Base-by-base conservation (phyloP, 306 rosid genomes). In the Astragalus membranaceus region DNA sequence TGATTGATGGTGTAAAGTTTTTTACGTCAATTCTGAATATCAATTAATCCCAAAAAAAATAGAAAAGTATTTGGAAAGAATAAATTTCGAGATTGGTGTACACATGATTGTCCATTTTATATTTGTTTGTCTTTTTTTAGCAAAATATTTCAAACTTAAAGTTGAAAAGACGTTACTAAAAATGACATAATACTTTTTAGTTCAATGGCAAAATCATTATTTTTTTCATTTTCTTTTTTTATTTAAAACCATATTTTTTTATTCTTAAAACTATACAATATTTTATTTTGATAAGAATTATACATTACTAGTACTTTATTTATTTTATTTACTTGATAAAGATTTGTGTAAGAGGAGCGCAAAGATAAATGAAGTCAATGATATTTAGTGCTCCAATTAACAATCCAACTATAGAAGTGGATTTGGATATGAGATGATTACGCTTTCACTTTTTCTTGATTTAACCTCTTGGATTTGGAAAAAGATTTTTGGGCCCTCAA, bases 401-500 rank as follows among this genome's bases (percentile, higher is more conserved):
- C 74, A 7, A 67, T 61, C 12, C 5, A 73, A 35, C 4, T 14
- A 53, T 14, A 53, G 11, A 32, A 14, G 83, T 68, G 76, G 72
- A 47, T 52, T 79, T 60, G 2, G 79, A 79, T 67, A n/a, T 67
- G 79, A 15, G 67, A 67, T 54, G 69, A 78, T 71, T 64, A 23
- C 46, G 69, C 36, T 64, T 64, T 26, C 17, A 72, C 64, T 44
- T 72, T 78, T 55, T 64, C 36, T 37, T 67, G 37, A 56, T 64
- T 64, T 48, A 20, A 41, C 56, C 8, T n/a, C 14, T 56, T 57
- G 44, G 64, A 79, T 50, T 39, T 36, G 41, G 8, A 26, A 26
- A 26, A 26, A 26, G 30, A 26, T 26, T 26, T 72, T 59, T 73
- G 75, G 75, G 59, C 54, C 60, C 59, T 72, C 23, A 59, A 51